Evolutionary conservation across 2,329 filamentous ascomycete genomes (phyloP).

Genomic region (Fusarium sp.): DNA sequence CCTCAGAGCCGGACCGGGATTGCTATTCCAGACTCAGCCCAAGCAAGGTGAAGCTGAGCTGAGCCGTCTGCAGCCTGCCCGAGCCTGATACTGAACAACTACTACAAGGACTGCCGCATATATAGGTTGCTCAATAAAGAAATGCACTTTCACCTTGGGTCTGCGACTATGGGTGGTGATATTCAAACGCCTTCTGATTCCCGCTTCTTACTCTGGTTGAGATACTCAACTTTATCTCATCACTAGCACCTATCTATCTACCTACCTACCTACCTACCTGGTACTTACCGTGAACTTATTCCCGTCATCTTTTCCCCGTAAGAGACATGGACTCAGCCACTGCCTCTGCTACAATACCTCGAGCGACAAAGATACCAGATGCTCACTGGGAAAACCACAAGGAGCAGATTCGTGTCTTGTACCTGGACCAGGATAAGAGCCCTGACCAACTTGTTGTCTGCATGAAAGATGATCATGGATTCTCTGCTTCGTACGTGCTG

Average conservation of each 20-base stretch:
- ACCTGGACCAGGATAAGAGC: not conserved
- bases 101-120: too few species aligned
- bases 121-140: not conserved
- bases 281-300: too few species aligned
- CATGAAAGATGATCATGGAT: not conserved
- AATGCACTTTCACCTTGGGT: not conserved
- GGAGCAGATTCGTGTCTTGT: not conserved
- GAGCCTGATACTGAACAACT: too few species aligned
- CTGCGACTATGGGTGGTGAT: not conserved
- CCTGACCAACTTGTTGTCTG: not conserved
- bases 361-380: not conserved
- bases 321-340: too few species aligned
- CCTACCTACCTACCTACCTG: too few species aligned
- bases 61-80: not conserved
- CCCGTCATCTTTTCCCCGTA: too few species aligned
- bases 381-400: not conserved
- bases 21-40: not conserved
- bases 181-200: not conserved
- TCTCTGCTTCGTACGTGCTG: not conserved
- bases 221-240: not conserved
- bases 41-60: not conserved
- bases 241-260: too few species aligned
- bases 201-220: not conserved
- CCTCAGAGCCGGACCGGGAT: not conserved
- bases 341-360: not conserved